Evolutionary conservation across 1,284 basidiomycete species (phyloP).

Genomic region (Rhodotorula sp.): DNA sequence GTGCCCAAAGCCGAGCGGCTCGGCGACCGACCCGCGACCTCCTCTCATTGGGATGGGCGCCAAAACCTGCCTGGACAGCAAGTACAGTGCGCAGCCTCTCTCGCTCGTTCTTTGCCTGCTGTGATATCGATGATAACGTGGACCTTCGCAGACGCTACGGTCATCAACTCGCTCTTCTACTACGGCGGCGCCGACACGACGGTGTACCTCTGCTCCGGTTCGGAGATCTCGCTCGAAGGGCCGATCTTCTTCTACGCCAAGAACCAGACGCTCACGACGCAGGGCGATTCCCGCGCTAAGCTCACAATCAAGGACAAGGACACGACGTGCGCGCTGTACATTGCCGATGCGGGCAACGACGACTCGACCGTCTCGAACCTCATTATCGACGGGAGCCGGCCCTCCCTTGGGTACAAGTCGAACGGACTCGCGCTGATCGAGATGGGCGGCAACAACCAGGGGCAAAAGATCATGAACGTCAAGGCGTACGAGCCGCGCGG

Average conservation of each 20-base stretch:
- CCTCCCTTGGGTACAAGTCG: constrained; percentile 43
- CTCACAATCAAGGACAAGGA: background rate
- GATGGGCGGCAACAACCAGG: constrained; percentile 49
- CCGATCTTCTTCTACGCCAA: constrained; percentile 54
- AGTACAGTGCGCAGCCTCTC: constrained; percentile 6
- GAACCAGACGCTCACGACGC: constrained; percentile 55
- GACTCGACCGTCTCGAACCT: constrained; percentile 33
- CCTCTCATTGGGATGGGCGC: background rate
- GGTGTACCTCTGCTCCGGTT: constrained; percentile 53
- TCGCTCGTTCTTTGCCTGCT: too few species aligned
- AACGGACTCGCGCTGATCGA: constrained; percentile 48
- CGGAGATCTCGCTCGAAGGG: constrained; percentile 49
- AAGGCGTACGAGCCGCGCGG: constrained; percentile 28
- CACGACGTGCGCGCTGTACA: constrained; percentile 8
- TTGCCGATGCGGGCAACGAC: constrained; percentile 26
- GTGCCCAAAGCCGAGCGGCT: background rate
- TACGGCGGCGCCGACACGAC: constrained; percentile 50
- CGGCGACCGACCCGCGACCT: background rate
- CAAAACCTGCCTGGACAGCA: constrained; percentile 30
- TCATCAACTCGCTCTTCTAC: constrained; percentile 37
- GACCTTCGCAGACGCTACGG: constrained; percentile 10
- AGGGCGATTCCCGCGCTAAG: constrained; percentile 49
- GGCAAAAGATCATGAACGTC: constrained; percentile 30
- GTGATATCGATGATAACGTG: too few species aligned
- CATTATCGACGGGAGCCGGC: constrained; percentile 51